Evolutionary conservation across 2,329 filamentous ascomycete genomes (phyloP).

Genomic region (Leptoxyphium fumago): DNA sequence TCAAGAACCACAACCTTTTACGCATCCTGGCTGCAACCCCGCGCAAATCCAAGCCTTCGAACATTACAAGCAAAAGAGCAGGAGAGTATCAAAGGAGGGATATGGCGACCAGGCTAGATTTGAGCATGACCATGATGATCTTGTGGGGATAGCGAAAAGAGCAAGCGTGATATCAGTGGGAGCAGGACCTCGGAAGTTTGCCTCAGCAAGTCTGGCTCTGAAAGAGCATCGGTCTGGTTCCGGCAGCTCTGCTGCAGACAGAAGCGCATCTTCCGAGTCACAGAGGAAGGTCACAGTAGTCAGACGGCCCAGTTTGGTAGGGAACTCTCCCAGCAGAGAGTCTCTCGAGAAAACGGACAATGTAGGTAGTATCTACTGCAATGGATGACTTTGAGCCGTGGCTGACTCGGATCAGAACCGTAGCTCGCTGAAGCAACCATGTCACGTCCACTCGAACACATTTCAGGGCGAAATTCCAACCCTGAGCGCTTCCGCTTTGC

Average conservation of each 20-base stretch:
- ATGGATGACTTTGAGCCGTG: no score
- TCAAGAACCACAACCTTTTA: constrained; percentile 19
- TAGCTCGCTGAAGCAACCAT: no score
- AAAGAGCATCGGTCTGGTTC: neutral
- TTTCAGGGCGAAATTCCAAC: no score
- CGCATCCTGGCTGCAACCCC: constrained; percentile 14
- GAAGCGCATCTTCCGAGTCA: constrained; percentile 1
- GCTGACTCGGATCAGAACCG: no score
- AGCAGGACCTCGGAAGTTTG: constrained; percentile 2
- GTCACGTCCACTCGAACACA: no score
- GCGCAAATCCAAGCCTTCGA: constrained; percentile 18
- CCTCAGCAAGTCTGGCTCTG: constrained; percentile 4
- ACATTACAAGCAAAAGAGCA: constrained; percentile 16
- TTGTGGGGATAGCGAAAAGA: neutral
- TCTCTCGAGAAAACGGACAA: no score
- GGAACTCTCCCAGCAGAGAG: no score
- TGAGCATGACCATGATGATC: neutral
- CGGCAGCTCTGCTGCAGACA: neutral
- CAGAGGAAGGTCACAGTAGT: constrained; percentile 3
- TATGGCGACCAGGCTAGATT: constrained; percentile 9
- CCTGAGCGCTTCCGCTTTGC: no score
- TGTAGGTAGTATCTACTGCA: no score
- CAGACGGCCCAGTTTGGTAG: neutral
- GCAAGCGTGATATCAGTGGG: neutral
- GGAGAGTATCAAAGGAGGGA: constrained; percentile 13